Base-by-base conservation (phyloP, 2,329 filamentous ascomycete genomes). In the Neonectria sp. region DNA sequence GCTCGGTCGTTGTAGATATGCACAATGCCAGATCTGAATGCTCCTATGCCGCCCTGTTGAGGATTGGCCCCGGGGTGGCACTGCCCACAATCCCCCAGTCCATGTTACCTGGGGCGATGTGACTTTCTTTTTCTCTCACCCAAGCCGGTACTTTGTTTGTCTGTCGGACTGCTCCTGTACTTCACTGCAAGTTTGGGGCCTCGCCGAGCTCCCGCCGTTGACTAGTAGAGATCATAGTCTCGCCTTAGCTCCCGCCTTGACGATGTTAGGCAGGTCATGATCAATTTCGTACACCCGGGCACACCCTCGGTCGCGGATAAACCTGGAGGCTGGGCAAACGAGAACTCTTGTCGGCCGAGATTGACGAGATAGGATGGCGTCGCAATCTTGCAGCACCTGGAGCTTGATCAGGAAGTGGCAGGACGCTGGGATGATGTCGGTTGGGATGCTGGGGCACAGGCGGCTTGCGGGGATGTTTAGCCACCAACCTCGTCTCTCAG, bases 211-310 rank as follows among this genome's bases (percentile, higher is more conserved):
- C 55, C 51, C 55, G 29, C 55, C 37, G 48, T 52, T 53, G 37
- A 31, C 51, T 60, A 64, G 55, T 60, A 64, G 55, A 60, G 31
- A 33, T 29, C 46, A 24, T 59, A 59, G 59, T 48, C 48, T 63
- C 45, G 53, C 60, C 46, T 63, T 67, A 67, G 65, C 51, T 67
- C 65, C 65, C 65, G 65, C 65, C 57, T 55, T 63, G 60, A 67
- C 55, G 61, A 46, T 63, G 60, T 52, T 55, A 51, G 59, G 55
- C 24, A 56, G 60, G 60, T 64, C 49, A 35, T 57, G 58, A 21
- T 46, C 12, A 52, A 56, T 31, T 51, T 25, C 43, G 35, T n/a
- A 35, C 46, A 43, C 17, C 24, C 25, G 25, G 35, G 49, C 56
- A 55, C 51, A 49, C 43, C 51, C 60, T 60, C 49, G 51, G 55